Conservation (phyloP, 2,329 filamentous ascomycete genomes). For the Acarospora socialis region DNA sequence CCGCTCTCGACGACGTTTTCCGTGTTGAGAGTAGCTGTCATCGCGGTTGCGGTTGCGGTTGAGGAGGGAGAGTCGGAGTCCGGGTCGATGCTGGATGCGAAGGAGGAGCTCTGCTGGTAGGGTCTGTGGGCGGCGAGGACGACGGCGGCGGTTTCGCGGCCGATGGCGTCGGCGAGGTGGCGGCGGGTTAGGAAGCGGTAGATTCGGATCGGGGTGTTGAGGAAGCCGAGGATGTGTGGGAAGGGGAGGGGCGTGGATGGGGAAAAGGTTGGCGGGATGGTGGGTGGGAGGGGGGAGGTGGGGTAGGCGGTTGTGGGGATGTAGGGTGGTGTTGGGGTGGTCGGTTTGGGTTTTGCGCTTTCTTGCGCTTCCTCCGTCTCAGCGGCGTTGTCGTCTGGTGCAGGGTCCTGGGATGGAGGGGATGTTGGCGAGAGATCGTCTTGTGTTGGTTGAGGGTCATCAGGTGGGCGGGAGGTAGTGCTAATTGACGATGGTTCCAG, state of each 20-base stretch:
- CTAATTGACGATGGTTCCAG: neutral
- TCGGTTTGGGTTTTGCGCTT: slow-evolving; percentile 34
- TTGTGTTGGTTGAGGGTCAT: neutral
- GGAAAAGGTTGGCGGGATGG: slow-evolving; percentile 56
- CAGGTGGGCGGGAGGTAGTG: neutral
- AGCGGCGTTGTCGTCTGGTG: slow-evolving; percentile 21
- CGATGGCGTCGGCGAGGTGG: slow-evolving; percentile 71
- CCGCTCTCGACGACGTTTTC: slow-evolving; percentile 19
- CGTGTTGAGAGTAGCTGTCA: slow-evolving; percentile 22
- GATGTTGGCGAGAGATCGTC: neutral
- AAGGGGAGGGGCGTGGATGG: slow-evolving; percentile 61
- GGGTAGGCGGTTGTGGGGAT: slow-evolving; percentile 61
- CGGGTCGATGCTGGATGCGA: slow-evolving; percentile 12
- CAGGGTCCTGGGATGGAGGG: slow-evolving; percentile 15
- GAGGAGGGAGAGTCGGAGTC: slow-evolving; percentile 12
- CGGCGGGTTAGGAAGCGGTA: slow-evolving; percentile 80
- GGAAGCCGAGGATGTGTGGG: slow-evolving; percentile 84
- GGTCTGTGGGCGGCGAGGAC: slow-evolving; percentile 46
- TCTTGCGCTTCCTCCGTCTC: slow-evolving; percentile 33
- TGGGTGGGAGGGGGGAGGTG: slow-evolving; percentile 46
- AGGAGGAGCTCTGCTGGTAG: slow-evolving; percentile 23
- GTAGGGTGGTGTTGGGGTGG: slow-evolving; percentile 55
- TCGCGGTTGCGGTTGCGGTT: slow-evolving; percentile 35
- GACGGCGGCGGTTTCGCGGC: slow-evolving; percentile 71
- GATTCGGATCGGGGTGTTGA: slow-evolving; percentile 74